A percentile compares a stretch with the other conserved stretches of the same genome.
Evolutionary conservation across 441 rosid species (phyloP).

Genomic region (Flueggea neowawraea): DNA sequence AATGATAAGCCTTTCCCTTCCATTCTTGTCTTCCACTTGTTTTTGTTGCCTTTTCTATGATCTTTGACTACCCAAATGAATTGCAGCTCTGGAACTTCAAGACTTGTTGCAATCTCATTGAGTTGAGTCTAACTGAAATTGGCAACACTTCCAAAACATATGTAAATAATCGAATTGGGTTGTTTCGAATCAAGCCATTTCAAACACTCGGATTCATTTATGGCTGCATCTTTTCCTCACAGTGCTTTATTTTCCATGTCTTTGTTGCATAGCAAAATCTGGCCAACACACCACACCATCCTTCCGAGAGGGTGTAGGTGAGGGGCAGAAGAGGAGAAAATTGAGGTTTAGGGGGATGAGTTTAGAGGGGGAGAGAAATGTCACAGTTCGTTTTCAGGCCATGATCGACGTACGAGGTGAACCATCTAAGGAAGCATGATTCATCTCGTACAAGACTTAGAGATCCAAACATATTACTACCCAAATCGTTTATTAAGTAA

Average conservation of each 20-base stretch:
- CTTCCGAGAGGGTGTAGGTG: too few species aligned
- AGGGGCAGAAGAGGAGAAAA: too few species aligned
- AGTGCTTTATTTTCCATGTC: slow-evolving; percentile 4
- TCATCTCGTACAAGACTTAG: too few species aligned
- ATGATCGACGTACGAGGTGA: too few species aligned
- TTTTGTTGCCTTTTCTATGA: not conserved
- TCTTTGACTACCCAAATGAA: slow-evolving; percentile 20
- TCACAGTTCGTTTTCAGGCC: too few species aligned
- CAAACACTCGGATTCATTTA: too few species aligned
- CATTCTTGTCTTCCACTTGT: slow-evolving; percentile 13
- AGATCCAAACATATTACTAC: too few species aligned
- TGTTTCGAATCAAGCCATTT: slow-evolving; percentile 26
- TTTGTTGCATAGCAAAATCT: slow-evolving; percentile 16
- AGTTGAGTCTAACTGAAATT: slow-evolving; percentile 11
- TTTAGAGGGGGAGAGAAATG: too few species aligned
- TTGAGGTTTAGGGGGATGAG: too few species aligned
- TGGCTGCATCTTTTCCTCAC: too few species aligned
- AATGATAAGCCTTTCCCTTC: slow-evolving; percentile 26
- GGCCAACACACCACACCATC: slow-evolving; percentile 19
- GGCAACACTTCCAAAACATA: slow-evolving; percentile 24
- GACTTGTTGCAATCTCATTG: slow-evolving; percentile 17
- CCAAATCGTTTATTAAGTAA: too few species aligned
- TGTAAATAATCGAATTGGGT: slow-evolving; percentile 19
- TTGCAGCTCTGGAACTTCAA: slow-evolving; percentile 17
- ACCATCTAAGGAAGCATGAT: too few species aligned